Base-by-base conservation (phyloP, 129 eudicot species). In the Cynara cardunculus region DNA sequence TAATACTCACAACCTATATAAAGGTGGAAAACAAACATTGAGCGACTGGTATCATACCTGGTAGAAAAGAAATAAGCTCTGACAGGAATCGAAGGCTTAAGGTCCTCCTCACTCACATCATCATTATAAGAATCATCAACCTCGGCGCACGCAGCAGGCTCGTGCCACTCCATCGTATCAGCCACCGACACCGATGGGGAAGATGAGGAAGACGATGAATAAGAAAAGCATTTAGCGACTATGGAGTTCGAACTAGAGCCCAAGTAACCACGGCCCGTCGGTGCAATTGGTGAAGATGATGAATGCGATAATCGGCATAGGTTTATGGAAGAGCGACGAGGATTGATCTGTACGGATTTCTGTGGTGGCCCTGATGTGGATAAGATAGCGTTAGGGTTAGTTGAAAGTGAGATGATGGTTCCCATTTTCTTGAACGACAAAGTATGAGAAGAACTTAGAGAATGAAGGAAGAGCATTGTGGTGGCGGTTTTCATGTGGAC, bases 1-100 rank as follows among this genome's bases (percentile, higher is more conserved):
- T 13, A 44, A 41, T 72, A 1, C 34, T 59, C 22, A 39, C 21
- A 26, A 25, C 28, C n/a, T 19, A 62, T 19, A 76, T 14, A 70
- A n/a, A 19, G 53, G 32, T 22, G 9, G 25, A 27, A 34, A 65
- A 3, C 18, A 2, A 2, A 13, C 53, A 12, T 12, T 76, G 5
- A 39, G 14, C 62, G 25, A 25, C 41, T 31, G 13, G 19, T 39
- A 16, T 5, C 74, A 74, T 87, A 94, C 98, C 98, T 91, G 11
- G 96, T 94, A 69, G 93, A 94, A 93, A 94, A 91, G 81, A 91
- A 91, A 80, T 84, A 94, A 66, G 98, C 98, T 82, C 97, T 86
- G 49, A 91, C 96, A 73, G 97, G 97, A 87, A 94, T 90, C 70
- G 89, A 46, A 61, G 88, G 83, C 73, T 80, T 75, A 26, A 78